Conservation (phyloP, 2,329 filamentous ascomycete species). For the Trichoderma hamatum region DNA sequence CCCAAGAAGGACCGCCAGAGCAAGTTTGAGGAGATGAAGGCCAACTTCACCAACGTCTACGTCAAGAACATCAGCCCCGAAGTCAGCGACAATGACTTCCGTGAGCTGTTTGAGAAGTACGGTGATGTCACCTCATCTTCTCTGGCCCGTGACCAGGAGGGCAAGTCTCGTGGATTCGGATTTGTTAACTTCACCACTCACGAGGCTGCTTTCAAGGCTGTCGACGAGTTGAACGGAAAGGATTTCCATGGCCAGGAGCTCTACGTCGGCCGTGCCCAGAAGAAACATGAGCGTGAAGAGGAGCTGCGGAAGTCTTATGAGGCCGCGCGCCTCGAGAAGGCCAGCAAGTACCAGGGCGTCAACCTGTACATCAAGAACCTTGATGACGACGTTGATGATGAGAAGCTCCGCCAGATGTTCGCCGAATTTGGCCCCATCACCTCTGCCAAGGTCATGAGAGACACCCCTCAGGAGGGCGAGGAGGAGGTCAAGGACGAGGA, state of each 20-base stretch:
- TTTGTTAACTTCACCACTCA: conserved; percentile 97
- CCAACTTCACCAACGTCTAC: conserved; percentile 99
- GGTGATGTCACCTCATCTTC: conserved; percentile 96
- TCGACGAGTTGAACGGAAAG: conserved; percentile 88
- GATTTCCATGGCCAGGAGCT: conserved; percentile 94
- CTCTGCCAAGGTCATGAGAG: conserved; percentile 99
- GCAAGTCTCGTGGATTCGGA: conserved; percentile 93
- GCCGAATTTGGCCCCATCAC: conserved; percentile 91
- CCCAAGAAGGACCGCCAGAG: conserved; percentile 99
- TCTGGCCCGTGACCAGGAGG: conserved; percentile 83
- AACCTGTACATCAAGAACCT: conserved; percentile 99
- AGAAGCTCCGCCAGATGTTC: conserved; percentile 95
- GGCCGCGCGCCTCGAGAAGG: conserved; percentile 95
- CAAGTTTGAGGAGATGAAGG: conserved; percentile 99
- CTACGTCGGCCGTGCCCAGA: conserved; percentile 97
- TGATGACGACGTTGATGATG: conserved; percentile 94
- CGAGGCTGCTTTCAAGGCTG: conserved; percentile 80
- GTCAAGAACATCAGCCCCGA: conserved; percentile 95
- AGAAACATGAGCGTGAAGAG: conserved; percentile 99
- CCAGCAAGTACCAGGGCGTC: conserved; percentile 98
- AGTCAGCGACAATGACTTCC: conserved; percentile 91
- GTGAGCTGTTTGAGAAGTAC: conserved; percentile 85
- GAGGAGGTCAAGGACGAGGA: conserved; percentile 58
- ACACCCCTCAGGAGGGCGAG: conserved; percentile 62
- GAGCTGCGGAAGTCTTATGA: conserved; percentile 99